Evolutionary conservation across 2,329 filamentous ascomycete genomes (phyloP).

Genomic region (Fusarium sp.): DNA sequence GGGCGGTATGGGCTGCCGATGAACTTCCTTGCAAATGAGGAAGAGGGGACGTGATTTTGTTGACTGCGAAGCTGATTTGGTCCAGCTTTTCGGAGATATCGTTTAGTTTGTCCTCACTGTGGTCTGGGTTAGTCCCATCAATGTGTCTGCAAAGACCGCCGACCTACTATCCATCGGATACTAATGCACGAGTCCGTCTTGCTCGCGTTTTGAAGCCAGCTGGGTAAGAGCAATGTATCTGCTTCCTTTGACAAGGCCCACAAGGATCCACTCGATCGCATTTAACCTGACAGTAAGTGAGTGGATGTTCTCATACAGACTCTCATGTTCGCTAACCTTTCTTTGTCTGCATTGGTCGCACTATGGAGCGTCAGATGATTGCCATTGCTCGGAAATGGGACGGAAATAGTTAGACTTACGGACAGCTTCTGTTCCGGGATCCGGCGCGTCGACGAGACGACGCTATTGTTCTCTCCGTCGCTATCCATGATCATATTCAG

Average conservation of each 20-base stretch:
- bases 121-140: fast-evolving
- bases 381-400: neutral
- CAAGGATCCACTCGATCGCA: constrained; percentile 14
- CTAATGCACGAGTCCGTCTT: neutral
- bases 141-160: fast-evolving
- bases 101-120: constrained; percentile 5
- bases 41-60: neutral
- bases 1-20: neutral
- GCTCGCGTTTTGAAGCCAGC: constrained; percentile 8
- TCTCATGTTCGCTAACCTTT: neutral
- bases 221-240: constrained; percentile 9
- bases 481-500: neutral
- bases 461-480: neutral
- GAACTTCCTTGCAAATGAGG: neutral
- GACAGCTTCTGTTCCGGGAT: constrained; percentile 19
- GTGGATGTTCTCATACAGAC: fast-evolving
- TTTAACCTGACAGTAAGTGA: neutral
- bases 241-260: constrained; percentile 10
- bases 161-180: constrained; percentile 11
- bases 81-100: constrained; percentile 10
- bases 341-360: constrained; percentile 16
- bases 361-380: neutral
- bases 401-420: neutral
- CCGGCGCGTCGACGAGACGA: neutral
- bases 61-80: constrained; percentile 10